Conservation (phyloP, 768 basidiomycete genomes). For the Cubamyces sp. region DNA sequence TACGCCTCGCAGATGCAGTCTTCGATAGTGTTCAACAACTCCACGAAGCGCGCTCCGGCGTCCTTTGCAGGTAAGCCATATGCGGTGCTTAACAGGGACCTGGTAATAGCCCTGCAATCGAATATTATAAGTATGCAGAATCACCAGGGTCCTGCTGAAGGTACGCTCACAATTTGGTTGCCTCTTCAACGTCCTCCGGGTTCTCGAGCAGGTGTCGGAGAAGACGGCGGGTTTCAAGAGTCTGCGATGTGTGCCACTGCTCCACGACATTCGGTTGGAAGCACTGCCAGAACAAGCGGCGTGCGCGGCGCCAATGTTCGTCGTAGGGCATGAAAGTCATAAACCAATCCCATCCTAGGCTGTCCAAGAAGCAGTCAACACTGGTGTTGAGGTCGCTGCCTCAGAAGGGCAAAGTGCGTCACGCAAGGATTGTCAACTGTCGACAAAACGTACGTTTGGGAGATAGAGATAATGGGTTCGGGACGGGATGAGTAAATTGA, state of each 20-base stretch:
- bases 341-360: conserved; percentile 12
- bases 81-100: no score
- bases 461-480: background rate
- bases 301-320: background rate
- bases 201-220: background rate
- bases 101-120: no score
- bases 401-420: no score
- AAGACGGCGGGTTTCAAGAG: background rate
- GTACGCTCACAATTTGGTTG: conserved; percentile 2
- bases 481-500: conserved; percentile 27
- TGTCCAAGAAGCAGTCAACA: background rate
- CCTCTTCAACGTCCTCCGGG: background rate
- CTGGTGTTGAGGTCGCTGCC: no score
- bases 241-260: background rate
- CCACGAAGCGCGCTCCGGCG: no score
- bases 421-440: no score
- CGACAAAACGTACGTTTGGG: background rate
- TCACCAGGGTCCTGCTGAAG: no score
- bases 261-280: background rate
- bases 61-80: no score
- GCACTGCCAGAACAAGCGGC: conserved; percentile 4
- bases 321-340: conserved; percentile 13
- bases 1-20: no score
- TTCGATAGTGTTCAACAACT: no score
- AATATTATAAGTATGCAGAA: no score